Base-by-base conservation (phyloP, 2,329 filamentous ascomycete species). In the Aspergillus candidus region DNA sequence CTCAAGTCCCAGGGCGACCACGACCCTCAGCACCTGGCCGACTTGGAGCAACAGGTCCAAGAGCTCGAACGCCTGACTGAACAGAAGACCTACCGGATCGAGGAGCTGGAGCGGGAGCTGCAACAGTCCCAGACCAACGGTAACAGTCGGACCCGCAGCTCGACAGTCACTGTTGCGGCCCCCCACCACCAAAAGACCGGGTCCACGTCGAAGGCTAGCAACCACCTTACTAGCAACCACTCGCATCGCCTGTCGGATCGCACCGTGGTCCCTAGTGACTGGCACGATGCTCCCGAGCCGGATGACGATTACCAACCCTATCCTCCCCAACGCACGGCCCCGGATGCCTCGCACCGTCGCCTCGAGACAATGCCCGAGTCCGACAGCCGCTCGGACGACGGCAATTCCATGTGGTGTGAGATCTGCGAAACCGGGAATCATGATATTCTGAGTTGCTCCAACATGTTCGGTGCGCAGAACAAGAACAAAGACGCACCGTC, bases 341-440 rank as follows among this genome's bases (percentile, higher is more conserved):
- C 60, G 11, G 59, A 55, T 41, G 52, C 58, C 10, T 59, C 60
- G 27, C 55, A 58, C 38, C 54, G 51, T 13, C 63, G 61, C n/a
- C 51, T 69, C 15, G 63, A 63, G 50, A 61, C 59, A 17, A 70
- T 66, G 66, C 69, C 61, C 32, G 70, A 68, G 52, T 62, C 63
- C 4, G 68, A 70, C 39, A 57, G 56, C 29, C 61, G 84, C 65
- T 86, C 84, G 15, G 87, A 84, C 32, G 86, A 89, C 61, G 82
- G 76, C 56, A 86, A 81, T 62, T 79, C 76, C 12, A 76, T 90
- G 50, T 94, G 87, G 86, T 97, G 91, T 68, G 93, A 97, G 69
- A 93, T 97, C 50, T 97, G 91, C 70, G 90, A 96, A 71, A 87
- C 86, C 30, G 78, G 80, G 37, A 90, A 91, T 12, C 91, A 97